Conservation (phyloP, 371 early-diverging fungal genomes). For the Mortierella sp. region DNA sequence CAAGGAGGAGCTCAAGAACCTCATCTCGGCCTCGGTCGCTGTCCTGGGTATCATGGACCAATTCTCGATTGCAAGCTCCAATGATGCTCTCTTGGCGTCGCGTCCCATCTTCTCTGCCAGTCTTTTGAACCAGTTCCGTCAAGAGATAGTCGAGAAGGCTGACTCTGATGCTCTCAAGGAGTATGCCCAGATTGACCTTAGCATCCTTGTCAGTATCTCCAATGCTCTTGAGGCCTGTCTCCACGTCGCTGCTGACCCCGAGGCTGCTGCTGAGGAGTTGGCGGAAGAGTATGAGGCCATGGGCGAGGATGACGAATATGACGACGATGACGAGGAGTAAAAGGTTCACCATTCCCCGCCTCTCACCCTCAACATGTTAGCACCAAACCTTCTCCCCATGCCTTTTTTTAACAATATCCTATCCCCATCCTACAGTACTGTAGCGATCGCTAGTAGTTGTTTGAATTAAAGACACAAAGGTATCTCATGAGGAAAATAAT, state of each 20-base stretch:
- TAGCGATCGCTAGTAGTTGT: too few relatives aligned
- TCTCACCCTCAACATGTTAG: background rate
- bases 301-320: slow-evolving; percentile 6
- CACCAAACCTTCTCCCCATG: background rate
- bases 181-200: slow-evolving; percentile 17
- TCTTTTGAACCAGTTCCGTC: slow-evolving; percentile 25
- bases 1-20: slow-evolving; percentile 21
- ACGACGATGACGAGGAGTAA: slow-evolving; percentile 7
- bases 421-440: too few relatives aligned
- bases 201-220: slow-evolving; percentile 16
- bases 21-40: slow-evolving; percentile 11
- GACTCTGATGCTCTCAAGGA: slow-evolving; percentile 11
- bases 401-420: background rate
- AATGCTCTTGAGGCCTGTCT: slow-evolving; percentile 39
- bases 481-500: background rate
- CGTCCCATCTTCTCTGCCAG: slow-evolving; percentile 25
- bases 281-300: slow-evolving; percentile 7
- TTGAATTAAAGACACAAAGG: background rate
- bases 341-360: background rate
- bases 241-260: slow-evolving; percentile 18
- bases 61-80: slow-evolving; percentile 19
- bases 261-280: slow-evolving; percentile 16
- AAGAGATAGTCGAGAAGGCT: slow-evolving; percentile 13
- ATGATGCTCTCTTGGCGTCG: slow-evolving; percentile 19
- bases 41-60: slow-evolving; percentile 28